A percentile compares a stretch with the other conserved stretches of the same genome.
Evolutionary conservation across 2,329 filamentous ascomycete genomes (phyloP).

Genomic region (Penicillium sp.): DNA sequence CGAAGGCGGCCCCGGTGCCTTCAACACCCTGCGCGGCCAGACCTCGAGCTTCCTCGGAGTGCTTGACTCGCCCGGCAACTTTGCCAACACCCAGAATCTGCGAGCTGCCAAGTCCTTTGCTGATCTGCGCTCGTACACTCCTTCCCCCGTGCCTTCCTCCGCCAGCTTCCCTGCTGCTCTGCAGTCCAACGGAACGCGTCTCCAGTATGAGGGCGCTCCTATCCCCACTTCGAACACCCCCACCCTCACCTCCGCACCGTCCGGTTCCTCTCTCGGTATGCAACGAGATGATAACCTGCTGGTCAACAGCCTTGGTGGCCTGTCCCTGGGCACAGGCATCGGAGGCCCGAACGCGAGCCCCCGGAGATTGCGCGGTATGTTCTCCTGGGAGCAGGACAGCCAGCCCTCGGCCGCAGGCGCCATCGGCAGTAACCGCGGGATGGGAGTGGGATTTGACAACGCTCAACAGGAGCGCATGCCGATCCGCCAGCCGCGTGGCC

Average conservation of each 20-base stretch:
- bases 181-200: constrained; percentile 60
- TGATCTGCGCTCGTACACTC: constrained; percentile 89
- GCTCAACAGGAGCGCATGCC: constrained; percentile 55
- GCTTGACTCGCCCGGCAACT: constrained; percentile 69
- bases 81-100: constrained; percentile 72
- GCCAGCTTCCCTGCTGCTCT: constrained; percentile 77
- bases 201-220: constrained; percentile 57
- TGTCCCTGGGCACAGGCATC: constrained; percentile 55
- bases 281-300: constrained; percentile 58
- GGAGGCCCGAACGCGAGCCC: constrained; percentile 53
- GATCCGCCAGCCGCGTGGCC: constrained; percentile 61
- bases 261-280: constrained; percentile 46
- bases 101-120: constrained; percentile 95
- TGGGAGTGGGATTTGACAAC: constrained; percentile 58
- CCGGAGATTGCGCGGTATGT: constrained; percentile 58
- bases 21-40: constrained; percentile 69
- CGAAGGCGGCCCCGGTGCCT: constrained; percentile 64
- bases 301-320: constrained; percentile 61
- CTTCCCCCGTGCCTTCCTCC: constrained; percentile 84
- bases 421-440: constrained; percentile 63
- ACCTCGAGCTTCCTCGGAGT: constrained; percentile 80
- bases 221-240: constrained; percentile 63
- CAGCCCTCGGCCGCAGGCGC: constrained; percentile 52
- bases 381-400: constrained; percentile 57
- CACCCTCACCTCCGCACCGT: constrained; percentile 61